phyloP scores from a whole-genome alignment of 2,329 filamentous ascomycete genomes.

The Aphanocladium album region DNA sequence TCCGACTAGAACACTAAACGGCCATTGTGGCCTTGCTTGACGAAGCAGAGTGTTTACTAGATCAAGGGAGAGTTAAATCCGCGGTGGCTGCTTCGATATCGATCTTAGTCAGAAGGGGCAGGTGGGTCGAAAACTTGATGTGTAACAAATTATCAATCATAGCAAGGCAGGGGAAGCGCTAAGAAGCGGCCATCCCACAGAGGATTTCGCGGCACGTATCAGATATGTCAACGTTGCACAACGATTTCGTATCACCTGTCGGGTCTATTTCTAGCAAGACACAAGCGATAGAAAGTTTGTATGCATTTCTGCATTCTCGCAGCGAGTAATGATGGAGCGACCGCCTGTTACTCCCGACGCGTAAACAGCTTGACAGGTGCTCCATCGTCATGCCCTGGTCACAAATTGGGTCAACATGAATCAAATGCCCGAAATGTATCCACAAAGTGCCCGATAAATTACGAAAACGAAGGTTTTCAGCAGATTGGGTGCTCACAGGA shows the following conservation, averaged over 20 bases:
- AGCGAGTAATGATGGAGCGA: neutral
- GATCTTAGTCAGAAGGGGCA: neutral
- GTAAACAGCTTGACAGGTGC: too few species aligned
- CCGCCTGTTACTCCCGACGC: too few species aligned
- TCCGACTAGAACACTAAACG: neutral
- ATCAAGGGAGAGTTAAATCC: neutral
- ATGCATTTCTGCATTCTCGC: neutral
- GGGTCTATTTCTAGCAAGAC: neutral
- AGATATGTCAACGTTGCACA: neutral
- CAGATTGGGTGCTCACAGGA: too few species aligned
- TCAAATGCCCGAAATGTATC: too few species aligned
- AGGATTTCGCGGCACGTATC: neutral
- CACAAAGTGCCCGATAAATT: too few species aligned
- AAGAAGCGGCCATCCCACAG: neutral
- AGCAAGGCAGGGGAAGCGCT: neutral
- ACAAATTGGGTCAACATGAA: too few species aligned
- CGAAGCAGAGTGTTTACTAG: neutral
- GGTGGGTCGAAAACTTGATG: neutral
- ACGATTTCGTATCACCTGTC: neutral
- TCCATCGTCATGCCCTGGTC: too few species aligned
- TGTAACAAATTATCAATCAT: constrained; percentile 8
- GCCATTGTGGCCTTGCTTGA: neutral
- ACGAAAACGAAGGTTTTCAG: too few species aligned
- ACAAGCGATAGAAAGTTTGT: too few species aligned
- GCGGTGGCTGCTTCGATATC: neutral